Evolutionary conservation across 2,329 filamentous ascomycete genomes (phyloP).

Genomic region (Alternaria sp.): DNA sequence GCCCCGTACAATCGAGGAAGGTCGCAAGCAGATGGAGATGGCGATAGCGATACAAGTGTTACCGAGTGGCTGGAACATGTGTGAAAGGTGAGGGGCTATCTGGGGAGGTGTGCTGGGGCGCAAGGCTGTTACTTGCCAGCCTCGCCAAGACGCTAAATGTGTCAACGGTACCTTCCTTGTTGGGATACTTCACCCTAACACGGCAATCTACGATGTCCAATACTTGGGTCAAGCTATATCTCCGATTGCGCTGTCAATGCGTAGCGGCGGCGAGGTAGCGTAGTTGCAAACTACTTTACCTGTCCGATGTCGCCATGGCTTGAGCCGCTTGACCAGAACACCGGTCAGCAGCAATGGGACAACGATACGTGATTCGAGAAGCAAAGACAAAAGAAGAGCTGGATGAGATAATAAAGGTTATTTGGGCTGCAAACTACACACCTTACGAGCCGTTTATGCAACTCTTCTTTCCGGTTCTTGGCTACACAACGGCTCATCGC

Average conservation of each 20-base stretch:
- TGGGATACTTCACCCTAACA: conserved; percentile 32
- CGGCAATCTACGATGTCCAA: conserved; percentile 34
- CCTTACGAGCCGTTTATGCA: conserved; percentile 49
- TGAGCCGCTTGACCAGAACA: conserved; percentile 29
- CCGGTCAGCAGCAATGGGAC: conserved; percentile 24
- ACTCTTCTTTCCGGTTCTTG: conserved; percentile 46
- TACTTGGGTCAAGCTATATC: conserved; percentile 32
- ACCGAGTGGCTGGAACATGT: conserved; percentile 25
- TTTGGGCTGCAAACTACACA: conserved; percentile 47
- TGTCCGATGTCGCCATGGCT: conserved; percentile 33
- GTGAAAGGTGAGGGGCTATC: conserved; percentile 28
- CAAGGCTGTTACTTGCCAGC: conserved; percentile 29
- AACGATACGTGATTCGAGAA: conserved; percentile 38
- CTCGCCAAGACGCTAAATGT: conserved; percentile 34
- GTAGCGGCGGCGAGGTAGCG: conserved; percentile 26
- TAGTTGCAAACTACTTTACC: conserved; percentile 22
- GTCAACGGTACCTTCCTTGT: conserved; percentile 35
- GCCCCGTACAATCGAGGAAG: conserved; percentile 35
- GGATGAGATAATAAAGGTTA: conserved; percentile 42
- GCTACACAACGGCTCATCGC: conserved; percentile 37
- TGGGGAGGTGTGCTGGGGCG: conserved; percentile 25
- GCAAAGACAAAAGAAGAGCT: conserved; percentile 40
- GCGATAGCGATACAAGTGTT: conserved; percentile 34
- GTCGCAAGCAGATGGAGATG: conserved; percentile 28
- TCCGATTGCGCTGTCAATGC: conserved; percentile 35